Percentiles rank a stretch among this genome's conserved stretches.
phyloP scores from a whole-genome alignment of 768 basidiomycete genomes.

The Termitomyces bulborhizus region DNA sequence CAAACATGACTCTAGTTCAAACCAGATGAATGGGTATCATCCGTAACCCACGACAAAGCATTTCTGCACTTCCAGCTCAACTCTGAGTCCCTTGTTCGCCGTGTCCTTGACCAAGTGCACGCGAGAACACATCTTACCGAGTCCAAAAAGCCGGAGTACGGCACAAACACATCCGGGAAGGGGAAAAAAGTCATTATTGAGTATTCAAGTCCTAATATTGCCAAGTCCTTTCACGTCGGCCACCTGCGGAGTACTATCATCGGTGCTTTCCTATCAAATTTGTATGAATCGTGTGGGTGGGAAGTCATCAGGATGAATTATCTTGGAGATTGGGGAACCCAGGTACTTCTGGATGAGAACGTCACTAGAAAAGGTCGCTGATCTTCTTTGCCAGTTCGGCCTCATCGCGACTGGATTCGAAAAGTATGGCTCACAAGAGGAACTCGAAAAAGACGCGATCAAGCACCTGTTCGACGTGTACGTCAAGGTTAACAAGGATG shows the following conservation, averaged over 20 bases:
- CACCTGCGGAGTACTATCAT: slow-evolving; percentile 98
- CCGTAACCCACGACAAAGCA: slow-evolving; percentile 61
- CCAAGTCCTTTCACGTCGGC: slow-evolving; percentile 97
- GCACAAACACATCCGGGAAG: slow-evolving; percentile 67
- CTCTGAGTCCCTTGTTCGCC: slow-evolving; percentile 54
- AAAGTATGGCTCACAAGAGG: slow-evolving; percentile 83
- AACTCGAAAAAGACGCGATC: slow-evolving; percentile 83
- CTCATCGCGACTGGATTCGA: slow-evolving; percentile 88
- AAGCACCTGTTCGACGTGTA: slow-evolving; percentile 94
- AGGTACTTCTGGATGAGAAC: slow-evolving; percentile 45
- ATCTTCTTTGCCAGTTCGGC: slow-evolving; percentile 50
- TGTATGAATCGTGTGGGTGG: slow-evolving; percentile 93
- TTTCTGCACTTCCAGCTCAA: slow-evolving; percentile 82
- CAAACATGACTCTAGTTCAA: slow-evolving; percentile 53
- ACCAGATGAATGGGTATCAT: slow-evolving; percentile 73
- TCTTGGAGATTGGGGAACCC: slow-evolving; percentile 97
- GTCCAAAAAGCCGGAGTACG: slow-evolving; percentile 65
- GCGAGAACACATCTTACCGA: slow-evolving; percentile 58
- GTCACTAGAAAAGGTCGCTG: neutral
- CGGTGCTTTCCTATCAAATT: slow-evolving; percentile 87
- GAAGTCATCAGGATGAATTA: slow-evolving; percentile 90
- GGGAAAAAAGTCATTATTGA: slow-evolving; percentile 87
- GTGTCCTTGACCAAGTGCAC: slow-evolving; percentile 71
- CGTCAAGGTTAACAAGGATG: slow-evolving; percentile 88
- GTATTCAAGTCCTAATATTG: slow-evolving; percentile 96